These are phyloP conservation scores for Secale cereale DNA, from an alignment of 176 grass and related monocot genomes.

Conservation along the genomic window DNA sequence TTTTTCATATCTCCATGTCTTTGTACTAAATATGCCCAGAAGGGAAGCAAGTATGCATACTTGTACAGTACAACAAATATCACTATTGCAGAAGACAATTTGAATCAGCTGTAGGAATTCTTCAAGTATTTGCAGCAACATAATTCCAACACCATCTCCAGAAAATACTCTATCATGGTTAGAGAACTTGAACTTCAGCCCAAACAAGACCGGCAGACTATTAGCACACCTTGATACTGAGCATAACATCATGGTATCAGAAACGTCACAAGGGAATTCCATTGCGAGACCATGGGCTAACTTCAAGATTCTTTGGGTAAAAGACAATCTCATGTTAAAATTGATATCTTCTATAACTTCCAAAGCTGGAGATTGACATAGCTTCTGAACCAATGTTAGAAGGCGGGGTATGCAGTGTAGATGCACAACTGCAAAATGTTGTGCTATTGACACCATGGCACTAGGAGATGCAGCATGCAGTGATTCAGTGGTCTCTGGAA, in stretches of 20 bases:
- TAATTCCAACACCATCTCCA: slow-evolving; percentile 55
- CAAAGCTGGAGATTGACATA: slow-evolving; percentile 54
- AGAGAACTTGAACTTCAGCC: slow-evolving; percentile 70
- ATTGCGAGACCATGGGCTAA: slow-evolving; percentile 50
- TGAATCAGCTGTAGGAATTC: slow-evolving; percentile 77
- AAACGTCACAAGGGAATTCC: slow-evolving; percentile 57
- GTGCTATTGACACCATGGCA: slow-evolving; percentile 53
- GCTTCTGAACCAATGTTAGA: slow-evolving; percentile 68
- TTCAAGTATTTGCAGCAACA: slow-evolving; percentile 81
- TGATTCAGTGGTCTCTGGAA: slow-evolving; percentile 35
- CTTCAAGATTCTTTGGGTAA: slow-evolving; percentile 74
- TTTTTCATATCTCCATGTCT: slow-evolving; percentile 65
- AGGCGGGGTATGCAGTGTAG: slow-evolving; percentile 59
- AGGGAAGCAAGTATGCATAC: slow-evolving; percentile 76
- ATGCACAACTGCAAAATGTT: slow-evolving; percentile 64
- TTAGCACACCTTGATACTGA: slow-evolving; percentile 62
- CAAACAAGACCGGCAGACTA: slow-evolving; percentile 66
- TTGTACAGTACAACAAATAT: slow-evolving; percentile 63
- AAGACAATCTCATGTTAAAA: slow-evolving; percentile 74
- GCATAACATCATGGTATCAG: slow-evolving; percentile 50
- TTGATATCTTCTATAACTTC: slow-evolving; percentile 75
- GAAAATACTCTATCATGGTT: slow-evolving; percentile 51
- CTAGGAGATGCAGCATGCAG: slow-evolving; percentile 48
- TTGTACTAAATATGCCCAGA: slow-evolving; percentile 59
- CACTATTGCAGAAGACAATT: slow-evolving; percentile 50